Base-by-base conservation (phyloP, 768 basidiomycete species). In the Lactarius vividus region DNA sequence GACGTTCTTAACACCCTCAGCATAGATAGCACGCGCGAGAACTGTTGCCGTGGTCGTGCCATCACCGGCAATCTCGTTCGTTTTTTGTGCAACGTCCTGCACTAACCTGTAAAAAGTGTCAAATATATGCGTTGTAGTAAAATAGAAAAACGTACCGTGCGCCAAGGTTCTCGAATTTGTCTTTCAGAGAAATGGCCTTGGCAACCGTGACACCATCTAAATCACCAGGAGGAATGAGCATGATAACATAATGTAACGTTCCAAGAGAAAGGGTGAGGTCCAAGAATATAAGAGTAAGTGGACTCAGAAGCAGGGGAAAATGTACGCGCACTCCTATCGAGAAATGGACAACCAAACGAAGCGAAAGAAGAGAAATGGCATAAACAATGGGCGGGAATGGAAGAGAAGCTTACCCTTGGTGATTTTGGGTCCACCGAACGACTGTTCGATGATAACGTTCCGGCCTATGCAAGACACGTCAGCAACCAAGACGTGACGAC, bases 141-240 rank as follows among this genome's bases (percentile, higher is more conserved):
- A 57, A n/a, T 8, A n/a, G 8, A 59, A 69, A n/a, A 44, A 76
- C 88, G 71, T 78, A 96, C 94, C 94, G 91, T 74, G 96, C 95
- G 74, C 96, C 95, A 64, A 98, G 91, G 83, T 98, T 98, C 83
- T 98, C 94, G 74, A 98, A 98, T 79, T 96, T 97, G 86, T 98
- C 94, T 80, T 98, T 88, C 72, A 98, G 85, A 6, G 87, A 82
- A 71, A 99, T 94, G 42, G 94, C 82, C 82, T 98, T 99, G 65
- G 96, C 96, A 44, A 98, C 96, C 31, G 95, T 96, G 23, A 97
- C 96, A 87, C 96, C 96, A 77, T 98, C 94, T 93, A 39, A 29
- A 61, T 18, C 28, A 31, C 31, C 31, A 33, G 15, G 2, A 46
- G 49, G 39, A 35, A 61, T 62, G n/a, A 62, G 65, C 29, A 62